Percentiles rank a stretch among this genome's conserved stretches.
Evolutionary conservation across 2,329 filamentous ascomycete species (phyloP).

Genomic region (Phialocephala sp.): DNA sequence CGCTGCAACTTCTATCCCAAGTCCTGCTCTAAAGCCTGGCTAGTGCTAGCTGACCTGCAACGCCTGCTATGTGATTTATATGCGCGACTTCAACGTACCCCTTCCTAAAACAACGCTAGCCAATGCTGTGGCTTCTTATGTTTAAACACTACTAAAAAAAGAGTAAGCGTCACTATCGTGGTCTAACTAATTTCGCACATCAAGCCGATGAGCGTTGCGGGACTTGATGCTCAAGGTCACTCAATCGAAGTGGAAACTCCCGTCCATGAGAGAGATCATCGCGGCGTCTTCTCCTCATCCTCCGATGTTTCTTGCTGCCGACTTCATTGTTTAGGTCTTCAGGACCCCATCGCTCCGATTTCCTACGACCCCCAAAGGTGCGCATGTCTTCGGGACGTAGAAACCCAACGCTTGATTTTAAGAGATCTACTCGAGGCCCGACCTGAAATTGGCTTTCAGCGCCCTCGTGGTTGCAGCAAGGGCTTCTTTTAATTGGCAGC

Average conservation of each 20-base stretch:
- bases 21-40: neutral
- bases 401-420: conserved; percentile 49
- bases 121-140: neutral
- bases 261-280: neutral
- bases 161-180: neutral
- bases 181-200: neutral
- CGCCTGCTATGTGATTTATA: neutral
- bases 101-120: neutral
- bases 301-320: neutral
- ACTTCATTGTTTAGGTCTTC: neutral
- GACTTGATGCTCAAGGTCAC: neutral
- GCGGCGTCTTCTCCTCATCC: neutral
- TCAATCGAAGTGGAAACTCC: neutral
- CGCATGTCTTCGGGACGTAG: conserved; percentile 15
- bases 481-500: conserved; percentile 75
- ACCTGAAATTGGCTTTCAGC: conserved; percentile 71
- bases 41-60: neutral
- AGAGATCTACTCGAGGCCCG: conserved; percentile 63
- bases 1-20: neutral
- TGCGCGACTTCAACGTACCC: neutral
- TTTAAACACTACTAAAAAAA: conserved; percentile 2
- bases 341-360: neutral
- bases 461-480: conserved; percentile 72
- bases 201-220: neutral
- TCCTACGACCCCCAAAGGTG: neutral